Conservation (phyloP, 495 filamentous ascomycete species). For the Lepidopterella palustris region DNA sequence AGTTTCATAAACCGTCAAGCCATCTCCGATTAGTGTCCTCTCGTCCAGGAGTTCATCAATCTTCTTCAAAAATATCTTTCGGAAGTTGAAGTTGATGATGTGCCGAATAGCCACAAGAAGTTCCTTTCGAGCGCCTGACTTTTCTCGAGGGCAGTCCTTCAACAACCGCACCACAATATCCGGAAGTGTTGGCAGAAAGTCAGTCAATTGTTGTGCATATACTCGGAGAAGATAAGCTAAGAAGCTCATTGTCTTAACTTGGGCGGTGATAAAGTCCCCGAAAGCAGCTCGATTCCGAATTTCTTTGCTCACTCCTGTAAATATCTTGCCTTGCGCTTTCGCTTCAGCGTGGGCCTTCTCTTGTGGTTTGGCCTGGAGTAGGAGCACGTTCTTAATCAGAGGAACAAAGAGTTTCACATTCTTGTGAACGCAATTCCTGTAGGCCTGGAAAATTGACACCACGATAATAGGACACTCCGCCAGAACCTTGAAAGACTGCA, state of each 20-base stretch:
- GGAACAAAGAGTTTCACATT: conserved; percentile 94
- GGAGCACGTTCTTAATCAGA: conserved; percentile 81
- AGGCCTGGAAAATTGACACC: conserved; percentile 93
- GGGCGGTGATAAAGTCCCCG: conserved; percentile 93
- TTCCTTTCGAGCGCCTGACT: conserved; percentile 89
- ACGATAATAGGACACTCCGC: conserved; percentile 98
- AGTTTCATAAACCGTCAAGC: conserved; percentile 90
- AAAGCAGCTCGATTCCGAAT: conserved; percentile 93
- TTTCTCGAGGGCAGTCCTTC: conserved; percentile 89
- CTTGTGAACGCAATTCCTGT: conserved; percentile 64
- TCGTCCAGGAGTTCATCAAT: conserved; percentile 95
- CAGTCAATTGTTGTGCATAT: conserved; percentile 78
- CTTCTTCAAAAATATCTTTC: conserved; percentile 88
- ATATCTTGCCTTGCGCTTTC: conserved; percentile 63
- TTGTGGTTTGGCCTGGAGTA: conserved; percentile 88
- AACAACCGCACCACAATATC: conserved; percentile 87
- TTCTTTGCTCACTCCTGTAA: conserved; percentile 87
- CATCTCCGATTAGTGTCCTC: conserved; percentile 88
- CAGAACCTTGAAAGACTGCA: conserved; percentile 98
- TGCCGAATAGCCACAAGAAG: conserved; percentile 93
- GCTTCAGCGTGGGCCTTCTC: conserved; percentile 86
- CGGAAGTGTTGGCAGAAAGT: conserved; percentile 83
- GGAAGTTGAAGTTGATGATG: conserved; percentile 98
- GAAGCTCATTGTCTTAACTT: conserved; percentile 99
- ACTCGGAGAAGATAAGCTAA: conserved; percentile 86